phyloP scores from a whole-genome alignment of 2,329 filamentous ascomycete genomes.

The Xylariaceae sp. region DNA sequence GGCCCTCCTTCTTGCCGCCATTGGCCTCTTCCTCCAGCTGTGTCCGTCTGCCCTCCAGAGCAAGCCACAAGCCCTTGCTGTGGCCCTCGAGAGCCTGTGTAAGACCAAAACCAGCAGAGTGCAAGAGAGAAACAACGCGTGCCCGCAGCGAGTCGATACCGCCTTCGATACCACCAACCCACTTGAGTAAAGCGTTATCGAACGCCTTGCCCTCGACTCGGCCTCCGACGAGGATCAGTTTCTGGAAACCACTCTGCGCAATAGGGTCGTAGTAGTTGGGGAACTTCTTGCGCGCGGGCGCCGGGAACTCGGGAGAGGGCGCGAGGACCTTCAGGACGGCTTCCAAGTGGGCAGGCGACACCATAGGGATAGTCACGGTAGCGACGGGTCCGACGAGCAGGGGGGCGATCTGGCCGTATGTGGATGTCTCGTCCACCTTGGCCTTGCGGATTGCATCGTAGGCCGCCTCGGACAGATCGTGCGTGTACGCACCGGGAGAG shows the following conservation, averaged over 20 bases:
- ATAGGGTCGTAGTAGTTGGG: constrained; percentile 75
- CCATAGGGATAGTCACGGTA: constrained; percentile 70
- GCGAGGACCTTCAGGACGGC: constrained; percentile 73
- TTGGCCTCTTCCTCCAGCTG: constrained; percentile 70
- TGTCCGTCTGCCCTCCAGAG: constrained; percentile 73
- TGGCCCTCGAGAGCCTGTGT: constrained; percentile 75
- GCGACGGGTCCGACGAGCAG: constrained; percentile 79
- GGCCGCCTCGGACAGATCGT: constrained; percentile 52
- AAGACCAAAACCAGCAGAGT: constrained; percentile 71
- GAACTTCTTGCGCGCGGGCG: constrained; percentile 68
- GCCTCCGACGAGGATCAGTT: constrained; percentile 80
- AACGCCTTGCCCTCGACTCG: constrained; percentile 82
- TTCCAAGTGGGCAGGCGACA: constrained; percentile 79
- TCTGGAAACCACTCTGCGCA: constrained; percentile 78
- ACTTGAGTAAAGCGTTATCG: constrained; percentile 62
- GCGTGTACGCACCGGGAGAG: constrained; percentile 38
- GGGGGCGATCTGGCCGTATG: constrained; percentile 60
- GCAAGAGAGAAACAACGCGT: constrained; percentile 75
- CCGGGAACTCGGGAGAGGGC: constrained; percentile 69
- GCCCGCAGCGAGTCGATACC: constrained; percentile 74
- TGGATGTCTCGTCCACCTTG: constrained; percentile 33
- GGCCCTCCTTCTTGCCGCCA: constrained; percentile 30
- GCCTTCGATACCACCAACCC: constrained; percentile 70
- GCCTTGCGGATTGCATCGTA: constrained; percentile 43
- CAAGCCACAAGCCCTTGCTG: constrained; percentile 77